Evolutionary conservation across 2,329 filamentous ascomycete genomes (phyloP).

Genomic region (Ophiostoma sp.): DNA sequence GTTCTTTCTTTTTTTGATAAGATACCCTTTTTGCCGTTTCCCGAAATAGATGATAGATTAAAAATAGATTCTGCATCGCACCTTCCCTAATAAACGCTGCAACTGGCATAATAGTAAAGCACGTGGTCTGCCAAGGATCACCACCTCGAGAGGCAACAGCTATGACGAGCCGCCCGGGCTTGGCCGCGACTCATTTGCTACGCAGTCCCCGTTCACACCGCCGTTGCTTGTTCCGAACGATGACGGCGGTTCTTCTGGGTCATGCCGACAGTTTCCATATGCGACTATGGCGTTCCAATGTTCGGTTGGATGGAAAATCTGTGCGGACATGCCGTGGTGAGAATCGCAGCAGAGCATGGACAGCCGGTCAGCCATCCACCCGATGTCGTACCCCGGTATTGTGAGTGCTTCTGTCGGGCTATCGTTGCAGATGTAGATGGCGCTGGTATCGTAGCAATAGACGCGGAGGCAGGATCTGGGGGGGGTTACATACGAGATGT

Average conservation of each 20-base stretch:
- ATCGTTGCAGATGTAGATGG: slow-evolving; percentile 27
- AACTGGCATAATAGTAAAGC: background rate
- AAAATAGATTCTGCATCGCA: slow-evolving; percentile 3
- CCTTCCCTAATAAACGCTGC: background rate
- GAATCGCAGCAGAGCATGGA: slow-evolving; percentile 26
- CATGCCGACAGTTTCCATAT: slow-evolving; percentile 28
- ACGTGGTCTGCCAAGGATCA: background rate
- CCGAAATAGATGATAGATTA: slow-evolving; percentile 5
- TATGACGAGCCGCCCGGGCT: slow-evolving; percentile 14
- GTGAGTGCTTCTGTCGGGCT: background rate
- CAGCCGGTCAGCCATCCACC: slow-evolving; percentile 25
- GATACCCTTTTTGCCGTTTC: slow-evolving; percentile 15
- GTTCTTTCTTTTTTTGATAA: slow-evolving; percentile 12
- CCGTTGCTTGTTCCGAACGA: slow-evolving; percentile 23
- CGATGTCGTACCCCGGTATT: slow-evolving; percentile 21
- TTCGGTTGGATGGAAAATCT: slow-evolving; percentile 26
- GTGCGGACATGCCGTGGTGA: slow-evolving; percentile 23
- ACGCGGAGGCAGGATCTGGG: slow-evolving; percentile 23
- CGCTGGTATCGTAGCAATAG: slow-evolving; percentile 27
- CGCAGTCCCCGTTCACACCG: slow-evolving; percentile 26
- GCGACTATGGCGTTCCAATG: slow-evolving; percentile 25
- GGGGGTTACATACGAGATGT: slow-evolving; percentile 11
- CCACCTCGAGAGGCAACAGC: background rate
- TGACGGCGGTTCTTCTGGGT: slow-evolving; percentile 20
- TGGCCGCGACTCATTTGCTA: slow-evolving; percentile 18